These are phyloP conservation scores for Podaxis mareebaensis DNA, from an alignment of 768 basidiomycete genomes.

Conservation along the genomic window DNA sequence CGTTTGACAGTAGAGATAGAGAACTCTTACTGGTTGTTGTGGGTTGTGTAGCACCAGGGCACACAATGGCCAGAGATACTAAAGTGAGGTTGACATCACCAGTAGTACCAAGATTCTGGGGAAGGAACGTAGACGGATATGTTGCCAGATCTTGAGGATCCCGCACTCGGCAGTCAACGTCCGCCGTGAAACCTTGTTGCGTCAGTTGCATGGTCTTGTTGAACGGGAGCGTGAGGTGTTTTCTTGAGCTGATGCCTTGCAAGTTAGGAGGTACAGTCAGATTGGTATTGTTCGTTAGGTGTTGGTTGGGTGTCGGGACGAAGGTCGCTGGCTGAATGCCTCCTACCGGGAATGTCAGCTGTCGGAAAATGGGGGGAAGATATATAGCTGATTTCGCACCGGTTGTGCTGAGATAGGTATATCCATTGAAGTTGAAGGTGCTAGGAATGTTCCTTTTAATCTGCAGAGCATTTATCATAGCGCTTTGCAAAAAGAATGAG, in stretches of 20 bases:
- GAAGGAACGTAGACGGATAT: background rate
- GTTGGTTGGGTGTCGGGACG: background rate
- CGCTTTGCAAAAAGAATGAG: slow-evolving; percentile 1
- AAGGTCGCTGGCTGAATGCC: slow-evolving; percentile 1
- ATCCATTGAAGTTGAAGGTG: slow-evolving; percentile 5
- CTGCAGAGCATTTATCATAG: background rate
- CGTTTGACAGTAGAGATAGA: background rate
- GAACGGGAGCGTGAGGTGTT: slow-evolving; percentile 1
- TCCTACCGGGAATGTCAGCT: background rate
- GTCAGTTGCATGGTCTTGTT: slow-evolving; percentile 8
- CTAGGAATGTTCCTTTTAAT: background rate
- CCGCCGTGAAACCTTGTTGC: slow-evolving; percentile 8
- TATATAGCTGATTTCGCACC: background rate
- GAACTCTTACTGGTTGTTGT: background rate
- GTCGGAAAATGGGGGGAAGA: too few relatives aligned
- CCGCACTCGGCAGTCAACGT: background rate
- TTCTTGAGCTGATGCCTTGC: background rate
- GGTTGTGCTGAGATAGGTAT: slow-evolving; percentile 3
- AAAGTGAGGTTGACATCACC: background rate
- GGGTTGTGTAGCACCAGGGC: background rate
- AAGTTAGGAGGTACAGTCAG: slow-evolving; percentile 2
- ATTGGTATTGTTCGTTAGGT: background rate
- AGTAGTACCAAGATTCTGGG: too few relatives aligned
- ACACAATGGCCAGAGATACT: background rate
- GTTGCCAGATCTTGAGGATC: background rate